A percentile compares a stretch with the other conserved stretches of the same genome.
phyloP scores from a whole-genome alignment of 78 protist species.

The Guillardia theta region DNA sequence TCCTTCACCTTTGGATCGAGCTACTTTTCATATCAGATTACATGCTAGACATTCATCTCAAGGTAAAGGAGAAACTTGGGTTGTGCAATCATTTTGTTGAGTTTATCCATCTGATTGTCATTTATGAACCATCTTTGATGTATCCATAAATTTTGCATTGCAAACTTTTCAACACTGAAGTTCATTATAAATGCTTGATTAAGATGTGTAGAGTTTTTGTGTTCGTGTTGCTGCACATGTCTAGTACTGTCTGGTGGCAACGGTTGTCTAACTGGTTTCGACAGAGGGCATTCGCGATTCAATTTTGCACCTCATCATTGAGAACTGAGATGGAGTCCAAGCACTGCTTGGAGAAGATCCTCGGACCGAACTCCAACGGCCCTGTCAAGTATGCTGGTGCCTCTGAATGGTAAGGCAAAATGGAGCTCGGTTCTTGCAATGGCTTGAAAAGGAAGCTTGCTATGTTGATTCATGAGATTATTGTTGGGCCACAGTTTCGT shows the following conservation, averaged over 20 bases:
- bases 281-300: slow-evolving; percentile 3
- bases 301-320: neutral
- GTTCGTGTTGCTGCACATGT: neutral
- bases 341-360: slow-evolving; percentile 21
- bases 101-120: neutral
- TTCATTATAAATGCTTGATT: neutral
- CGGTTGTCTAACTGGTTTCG: neutral
- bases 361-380: neutral
- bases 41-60: no score
- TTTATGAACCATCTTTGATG: neutral
- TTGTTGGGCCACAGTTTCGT: no score
- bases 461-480: no score
- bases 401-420: neutral
- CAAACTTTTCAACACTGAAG: neutral
- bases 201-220: neutral
- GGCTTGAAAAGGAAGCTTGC: no score
- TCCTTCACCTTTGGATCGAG: no score
- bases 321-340: neutral
- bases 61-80: no score
- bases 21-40: no score
- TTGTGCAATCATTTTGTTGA: no score
- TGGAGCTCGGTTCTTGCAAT: no score
- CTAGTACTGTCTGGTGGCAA: neutral
- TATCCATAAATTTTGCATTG: neutral
- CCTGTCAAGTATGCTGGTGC: neutral